A percentile compares a stretch with the other conserved stretches of the same genome.
phyloP scores from a whole-genome alignment of 345 rosid genomes.

The Geranium brycei region DNA sequence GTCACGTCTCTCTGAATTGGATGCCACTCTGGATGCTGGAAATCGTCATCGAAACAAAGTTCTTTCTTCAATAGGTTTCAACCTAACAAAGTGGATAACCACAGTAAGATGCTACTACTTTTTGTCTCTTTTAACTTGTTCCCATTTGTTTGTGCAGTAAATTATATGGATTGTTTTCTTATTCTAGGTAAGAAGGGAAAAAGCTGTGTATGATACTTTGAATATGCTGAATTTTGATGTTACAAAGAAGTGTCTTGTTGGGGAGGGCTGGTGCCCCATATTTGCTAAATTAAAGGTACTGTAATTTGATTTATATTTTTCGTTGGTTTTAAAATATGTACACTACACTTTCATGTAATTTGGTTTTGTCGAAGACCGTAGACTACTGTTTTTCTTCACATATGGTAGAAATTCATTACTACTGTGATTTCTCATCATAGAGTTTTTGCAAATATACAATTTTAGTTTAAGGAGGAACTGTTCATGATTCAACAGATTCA shows the following conservation, averaged over 20 bases:
- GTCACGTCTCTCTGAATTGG: slow-evolving; percentile 83
- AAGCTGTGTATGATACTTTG: slow-evolving; percentile 76
- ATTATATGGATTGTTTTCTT: slow-evolving; percentile 2
- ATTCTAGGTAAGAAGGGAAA: slow-evolving; percentile 70
- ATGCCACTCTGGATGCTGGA: slow-evolving; percentile 85
- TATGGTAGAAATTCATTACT: neutral
- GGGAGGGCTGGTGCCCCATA: slow-evolving; percentile 96
- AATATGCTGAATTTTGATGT: slow-evolving; percentile 97
- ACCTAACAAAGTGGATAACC: slow-evolving; percentile 63
- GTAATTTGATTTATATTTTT: neutral
- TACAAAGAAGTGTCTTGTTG: slow-evolving; percentile 92
- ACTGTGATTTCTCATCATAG: neutral
- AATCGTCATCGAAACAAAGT: slow-evolving; percentile 63
- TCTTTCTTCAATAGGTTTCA: slow-evolving; percentile 57
- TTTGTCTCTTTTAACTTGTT: neutral
- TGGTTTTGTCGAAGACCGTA: neutral
- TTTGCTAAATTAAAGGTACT: slow-evolving; percentile 79
- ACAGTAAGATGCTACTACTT: slow-evolving; percentile 32
- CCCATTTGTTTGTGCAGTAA: neutral
- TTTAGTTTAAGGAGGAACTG: neutral
- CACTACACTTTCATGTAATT: neutral
- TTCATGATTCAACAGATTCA: slow-evolving; percentile 55
- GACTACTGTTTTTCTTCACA: neutral
- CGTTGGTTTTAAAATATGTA: slow-evolving; percentile 1
- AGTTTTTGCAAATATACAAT: no score